Conservation (phyloP, 73 alveolate species). For the Tetrahymena malaccensis region DNA sequence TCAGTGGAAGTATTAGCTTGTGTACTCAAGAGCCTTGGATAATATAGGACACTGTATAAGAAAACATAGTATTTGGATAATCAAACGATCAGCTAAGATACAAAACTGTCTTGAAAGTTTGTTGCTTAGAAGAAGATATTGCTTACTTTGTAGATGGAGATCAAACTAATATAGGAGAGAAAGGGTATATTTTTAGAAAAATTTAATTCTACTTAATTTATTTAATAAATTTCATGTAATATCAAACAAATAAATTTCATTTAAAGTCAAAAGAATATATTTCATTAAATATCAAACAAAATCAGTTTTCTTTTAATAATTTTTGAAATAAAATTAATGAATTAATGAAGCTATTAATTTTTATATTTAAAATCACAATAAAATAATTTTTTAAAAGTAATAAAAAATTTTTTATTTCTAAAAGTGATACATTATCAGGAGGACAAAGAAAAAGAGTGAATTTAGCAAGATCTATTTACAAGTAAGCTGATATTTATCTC, state of each 20-base stretch:
- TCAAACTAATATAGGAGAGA: slow-evolving; percentile 87
- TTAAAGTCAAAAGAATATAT: too few relatives aligned
- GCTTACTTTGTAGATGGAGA: slow-evolving; percentile 69
- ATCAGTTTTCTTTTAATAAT: too few relatives aligned
- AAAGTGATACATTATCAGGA: slow-evolving; percentile 44
- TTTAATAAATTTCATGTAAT: too few relatives aligned
- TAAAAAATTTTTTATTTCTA: too few relatives aligned
- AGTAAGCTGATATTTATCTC: slow-evolving; percentile 56
- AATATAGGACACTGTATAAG: slow-evolving; percentile 69
- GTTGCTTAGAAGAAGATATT: slow-evolving; percentile 72
- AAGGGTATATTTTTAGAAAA: slow-evolving; percentile 41
- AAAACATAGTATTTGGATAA: slow-evolving; percentile 71
- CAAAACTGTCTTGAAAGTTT: slow-evolving; percentile 51
- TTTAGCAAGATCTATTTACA: slow-evolving; percentile 62
- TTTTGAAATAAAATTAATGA: too few relatives aligned
- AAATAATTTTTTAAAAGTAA: too few relatives aligned
- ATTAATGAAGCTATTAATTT: too few relatives aligned
- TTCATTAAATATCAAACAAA: too few relatives aligned
- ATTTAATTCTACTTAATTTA: too few relatives aligned
- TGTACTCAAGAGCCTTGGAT: slow-evolving; percentile 86
- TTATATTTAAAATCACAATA: too few relatives aligned
- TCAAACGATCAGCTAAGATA: slow-evolving; percentile 64
- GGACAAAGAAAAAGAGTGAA: slow-evolving; percentile 59
- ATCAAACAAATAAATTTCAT: too few relatives aligned
- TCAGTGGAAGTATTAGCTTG: slow-evolving; percentile 43